Percentiles rank a stretch among this genome's conserved stretches.
Conservation (phyloP, 169 alveolate genomes). For the Cryptosporidium viatorum region DNA sequence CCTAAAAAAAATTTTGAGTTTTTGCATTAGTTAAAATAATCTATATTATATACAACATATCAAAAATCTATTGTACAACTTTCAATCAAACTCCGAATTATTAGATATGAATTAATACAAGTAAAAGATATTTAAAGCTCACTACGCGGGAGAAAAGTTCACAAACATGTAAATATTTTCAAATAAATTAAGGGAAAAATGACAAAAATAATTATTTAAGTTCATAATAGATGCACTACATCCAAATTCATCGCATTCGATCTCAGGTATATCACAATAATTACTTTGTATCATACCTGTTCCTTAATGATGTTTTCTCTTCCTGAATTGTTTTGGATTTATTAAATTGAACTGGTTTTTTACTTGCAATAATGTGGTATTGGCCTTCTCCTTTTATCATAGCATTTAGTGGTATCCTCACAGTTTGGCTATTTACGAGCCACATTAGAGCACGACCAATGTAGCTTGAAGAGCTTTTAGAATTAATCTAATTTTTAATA, state of each 20-base stretch:
- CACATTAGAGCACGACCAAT: constrained; percentile 62
- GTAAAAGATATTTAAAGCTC: constrained; percentile 16
- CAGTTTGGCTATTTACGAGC: constrained; percentile 74
- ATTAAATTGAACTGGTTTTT: constrained; percentile 59
- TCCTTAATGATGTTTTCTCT: not conserved
- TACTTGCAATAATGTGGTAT: constrained; percentile 54
- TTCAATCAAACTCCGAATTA: not conserved
- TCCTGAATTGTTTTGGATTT: constrained; percentile 12
- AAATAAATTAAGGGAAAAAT: not conserved
- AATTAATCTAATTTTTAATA: constrained; percentile 19
- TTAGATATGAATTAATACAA: constrained; percentile 2
- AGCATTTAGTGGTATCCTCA: constrained; percentile 70
- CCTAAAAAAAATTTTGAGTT: not conserved
- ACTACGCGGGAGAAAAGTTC: constrained; percentile 21
- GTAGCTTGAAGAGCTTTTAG: constrained; percentile 62
- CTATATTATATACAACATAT: not conserved
- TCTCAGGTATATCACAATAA: not conserved
- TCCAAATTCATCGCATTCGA: not conserved
- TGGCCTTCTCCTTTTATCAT: constrained; percentile 72
- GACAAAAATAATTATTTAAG: not conserved
- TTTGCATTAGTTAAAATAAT: constrained; percentile 21
- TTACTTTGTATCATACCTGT: constrained; percentile 5
- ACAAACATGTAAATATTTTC: constrained; percentile 18
- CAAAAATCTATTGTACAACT: not conserved
- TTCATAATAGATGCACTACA: not conserved